Evolutionary conservation across 345 rosid species (phyloP).

Genomic region (Citrus mangshanensis): DNA sequence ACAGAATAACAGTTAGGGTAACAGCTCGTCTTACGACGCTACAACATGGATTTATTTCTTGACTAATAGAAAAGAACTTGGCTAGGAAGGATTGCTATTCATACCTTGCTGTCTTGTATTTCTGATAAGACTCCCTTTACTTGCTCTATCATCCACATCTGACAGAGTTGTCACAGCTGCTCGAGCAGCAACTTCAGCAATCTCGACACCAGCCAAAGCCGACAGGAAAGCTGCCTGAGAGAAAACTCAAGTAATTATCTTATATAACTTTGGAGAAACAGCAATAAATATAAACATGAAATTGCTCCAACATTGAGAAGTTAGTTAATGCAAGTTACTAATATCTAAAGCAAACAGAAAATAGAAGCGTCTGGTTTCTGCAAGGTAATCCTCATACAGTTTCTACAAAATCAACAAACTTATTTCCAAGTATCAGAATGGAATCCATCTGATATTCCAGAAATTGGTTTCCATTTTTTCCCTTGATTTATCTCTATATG

Average conservation of each 20-base stretch:
- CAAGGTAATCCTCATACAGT: neutral
- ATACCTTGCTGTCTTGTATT: constrained; percentile 40
- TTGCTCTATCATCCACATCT: constrained; percentile 38
- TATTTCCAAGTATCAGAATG: neutral
- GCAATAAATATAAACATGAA: neutral
- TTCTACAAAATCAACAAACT: neutral
- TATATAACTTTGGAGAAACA: neutral
- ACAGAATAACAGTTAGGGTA: neutral
- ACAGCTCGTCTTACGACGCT: neutral
- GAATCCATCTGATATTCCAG: neutral
- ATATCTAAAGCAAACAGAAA: neutral
- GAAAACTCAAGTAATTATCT: neutral
- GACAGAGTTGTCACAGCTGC: constrained; percentile 63
- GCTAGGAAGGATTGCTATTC: neutral
- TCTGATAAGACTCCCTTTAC: constrained; percentile 26
- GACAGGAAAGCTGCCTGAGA: constrained; percentile 87
- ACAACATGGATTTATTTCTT: neutral
- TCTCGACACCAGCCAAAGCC: constrained; percentile 77
- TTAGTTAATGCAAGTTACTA: neutral
- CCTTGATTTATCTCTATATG: neutral
- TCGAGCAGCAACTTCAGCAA: constrained; percentile 80
- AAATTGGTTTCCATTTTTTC: neutral
- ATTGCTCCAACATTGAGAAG: neutral
- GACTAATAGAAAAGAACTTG: neutral
- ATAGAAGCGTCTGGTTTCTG: neutral